A percentile compares a stretch with the other conserved stretches of the same genome.
Conservation (phyloP, 768 basidiomycete genomes). For the Daedalea quercina region DNA sequence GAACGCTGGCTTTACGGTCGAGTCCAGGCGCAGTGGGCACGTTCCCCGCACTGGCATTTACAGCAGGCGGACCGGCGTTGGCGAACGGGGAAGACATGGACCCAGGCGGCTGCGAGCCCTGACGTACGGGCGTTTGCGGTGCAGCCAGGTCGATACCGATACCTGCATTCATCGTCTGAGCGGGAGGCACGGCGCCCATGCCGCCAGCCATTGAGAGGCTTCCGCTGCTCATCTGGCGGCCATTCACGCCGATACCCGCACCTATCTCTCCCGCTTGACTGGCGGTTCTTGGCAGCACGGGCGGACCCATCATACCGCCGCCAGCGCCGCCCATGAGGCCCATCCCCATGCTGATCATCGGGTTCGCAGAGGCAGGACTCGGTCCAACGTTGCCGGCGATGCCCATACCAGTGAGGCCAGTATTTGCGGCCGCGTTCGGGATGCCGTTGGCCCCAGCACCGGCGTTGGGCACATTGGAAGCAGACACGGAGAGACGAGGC, state of each 20-base stretch:
- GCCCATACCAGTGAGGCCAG: constrained; percentile 13
- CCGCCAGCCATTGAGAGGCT: constrained; percentile 2
- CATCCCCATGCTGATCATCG: constrained; percentile 15
- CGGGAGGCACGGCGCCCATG: constrained; percentile 1
- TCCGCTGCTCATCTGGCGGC: constrained; percentile 12
- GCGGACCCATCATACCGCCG: constrained; percentile 34
- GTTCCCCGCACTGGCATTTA: constrained; percentile 7
- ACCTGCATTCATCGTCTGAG: constrained; percentile 12
- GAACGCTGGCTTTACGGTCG: background rate
- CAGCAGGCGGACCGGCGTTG: constrained; percentile 5
- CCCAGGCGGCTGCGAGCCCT: constrained; percentile 17
- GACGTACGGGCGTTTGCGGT: constrained; percentile 17
- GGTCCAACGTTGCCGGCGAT: constrained; percentile 13
- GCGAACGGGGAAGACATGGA: constrained; percentile 14
- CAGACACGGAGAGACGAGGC: background rate
- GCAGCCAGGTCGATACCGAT: constrained; percentile 14
- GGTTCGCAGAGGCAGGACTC: background rate
- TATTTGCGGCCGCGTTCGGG: background rate
- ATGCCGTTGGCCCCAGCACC: background rate
- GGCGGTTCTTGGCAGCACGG: constrained; percentile 22
- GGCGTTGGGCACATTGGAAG: background rate
- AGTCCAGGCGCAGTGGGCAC: background rate
- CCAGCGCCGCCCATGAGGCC: constrained; percentile 23
- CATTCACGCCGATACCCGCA: constrained; percentile 19
- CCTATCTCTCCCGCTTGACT: constrained; percentile 4